phyloP scores from a whole-genome alignment of 352 stramenopile genomes.

The Phytophthora pluvialis region DNA sequence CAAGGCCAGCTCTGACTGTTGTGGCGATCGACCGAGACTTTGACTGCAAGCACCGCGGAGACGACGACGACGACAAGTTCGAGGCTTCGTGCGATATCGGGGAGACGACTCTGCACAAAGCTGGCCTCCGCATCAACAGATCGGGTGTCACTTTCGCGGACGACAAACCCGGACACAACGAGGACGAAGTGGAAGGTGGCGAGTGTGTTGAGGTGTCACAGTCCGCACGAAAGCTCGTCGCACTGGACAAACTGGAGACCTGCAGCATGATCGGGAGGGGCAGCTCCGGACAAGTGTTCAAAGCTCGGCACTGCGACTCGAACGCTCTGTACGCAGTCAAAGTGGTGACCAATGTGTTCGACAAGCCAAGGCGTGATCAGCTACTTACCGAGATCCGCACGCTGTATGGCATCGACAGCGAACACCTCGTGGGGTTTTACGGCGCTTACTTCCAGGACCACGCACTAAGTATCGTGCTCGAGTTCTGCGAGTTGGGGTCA shows the following conservation, averaged over 20 bases:
- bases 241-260: conserved; percentile 60
- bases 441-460: conserved; percentile 81
- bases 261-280: conserved; percentile 63
- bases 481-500: conserved; percentile 70
- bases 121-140: conserved; percentile 67
- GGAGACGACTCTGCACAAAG: conserved; percentile 76
- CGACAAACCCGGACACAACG: conserved; percentile 17
- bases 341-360: conserved; percentile 78
- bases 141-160: conserved; percentile 61
- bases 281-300: conserved; percentile 70
- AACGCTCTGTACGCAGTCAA: conserved; percentile 66
- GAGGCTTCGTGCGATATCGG: conserved; percentile 78
- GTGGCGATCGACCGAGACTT: conserved; percentile 21
- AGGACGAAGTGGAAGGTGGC: conserved; percentile 30
- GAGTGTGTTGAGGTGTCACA: conserved; percentile 13
- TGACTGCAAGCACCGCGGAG: conserved; percentile 28
- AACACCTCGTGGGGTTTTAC: conserved; percentile 70
- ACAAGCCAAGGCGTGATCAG: conserved; percentile 77
- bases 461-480: conserved; percentile 67
- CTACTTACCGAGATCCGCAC: conserved; percentile 83
- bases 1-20: conserved; percentile 25
- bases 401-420: conserved; percentile 73
- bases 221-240: conserved; percentile 36
- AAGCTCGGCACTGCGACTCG: conserved; percentile 48
- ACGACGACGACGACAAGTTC: conserved; percentile 49